Evolutionary conservation across 106 monocot genomes (phyloP).

Genomic region (Dendrobium chrysotoxum): DNA sequence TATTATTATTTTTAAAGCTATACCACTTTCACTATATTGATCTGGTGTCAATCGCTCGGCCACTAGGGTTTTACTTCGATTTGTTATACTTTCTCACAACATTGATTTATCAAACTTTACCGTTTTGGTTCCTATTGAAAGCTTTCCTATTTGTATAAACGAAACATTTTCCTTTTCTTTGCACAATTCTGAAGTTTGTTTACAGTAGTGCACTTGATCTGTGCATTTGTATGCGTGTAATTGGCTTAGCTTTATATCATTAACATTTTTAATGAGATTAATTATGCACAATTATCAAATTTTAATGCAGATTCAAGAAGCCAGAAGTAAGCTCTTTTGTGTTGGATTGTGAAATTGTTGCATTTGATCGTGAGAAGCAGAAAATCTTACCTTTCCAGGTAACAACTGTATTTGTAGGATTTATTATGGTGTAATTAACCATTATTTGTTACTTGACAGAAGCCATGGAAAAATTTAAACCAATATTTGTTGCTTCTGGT

Average conservation of each 20-base stretch:
- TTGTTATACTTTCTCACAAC: neutral
- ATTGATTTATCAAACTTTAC: neutral
- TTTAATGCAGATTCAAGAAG: constrained; percentile 71
- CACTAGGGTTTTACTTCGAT: neutral
- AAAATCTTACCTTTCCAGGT: constrained; percentile 97
- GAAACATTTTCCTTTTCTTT: neutral
- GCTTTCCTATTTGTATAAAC: neutral
- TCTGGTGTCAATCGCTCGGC: neutral
- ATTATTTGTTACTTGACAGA: neutral
- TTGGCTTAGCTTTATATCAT: neutral
- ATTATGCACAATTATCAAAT: constrained; percentile 8
- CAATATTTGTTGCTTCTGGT: neutral
- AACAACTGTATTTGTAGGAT: neutral
- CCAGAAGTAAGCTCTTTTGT: constrained; percentile 76
- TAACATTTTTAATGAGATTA: neutral
- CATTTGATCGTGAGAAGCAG: constrained; percentile 81
- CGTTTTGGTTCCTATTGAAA: neutral
- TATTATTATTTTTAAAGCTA: neutral
- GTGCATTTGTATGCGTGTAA: neutral
- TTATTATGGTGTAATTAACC: neutral
- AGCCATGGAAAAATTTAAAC: neutral
- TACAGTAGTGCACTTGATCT: neutral
- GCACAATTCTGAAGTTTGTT: neutral
- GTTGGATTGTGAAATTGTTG: constrained; percentile 98
- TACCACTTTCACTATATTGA: neutral